phyloP scores from a whole-genome alignment of 2,329 filamentous ascomycete genomes.

The Dothistroma septosporum region DNA sequence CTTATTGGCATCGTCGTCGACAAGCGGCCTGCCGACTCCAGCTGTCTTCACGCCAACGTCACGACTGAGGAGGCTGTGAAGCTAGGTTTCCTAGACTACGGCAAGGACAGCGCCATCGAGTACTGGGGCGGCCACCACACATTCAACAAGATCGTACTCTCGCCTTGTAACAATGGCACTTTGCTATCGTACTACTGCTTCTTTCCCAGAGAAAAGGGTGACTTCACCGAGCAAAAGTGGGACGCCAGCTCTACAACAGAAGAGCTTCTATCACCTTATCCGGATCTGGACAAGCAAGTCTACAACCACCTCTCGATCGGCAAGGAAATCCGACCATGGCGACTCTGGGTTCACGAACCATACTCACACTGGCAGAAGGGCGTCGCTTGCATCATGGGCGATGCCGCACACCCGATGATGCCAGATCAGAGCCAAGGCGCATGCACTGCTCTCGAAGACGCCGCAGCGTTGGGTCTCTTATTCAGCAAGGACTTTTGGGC shows the following conservation, averaged over 20 bases:
- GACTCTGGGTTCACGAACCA: constrained; percentile 61
- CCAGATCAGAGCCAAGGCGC: constrained; percentile 66
- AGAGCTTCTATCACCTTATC: constrained; percentile 57
- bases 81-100: constrained; percentile 61
- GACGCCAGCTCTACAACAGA: constrained; percentile 51
- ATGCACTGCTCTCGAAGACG: constrained; percentile 66
- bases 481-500: constrained; percentile 50
- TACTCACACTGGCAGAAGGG: constrained; percentile 56
- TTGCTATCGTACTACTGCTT: constrained; percentile 68
- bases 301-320: constrained; percentile 56
- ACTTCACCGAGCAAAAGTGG: constrained; percentile 61
- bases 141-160: constrained; percentile 64
- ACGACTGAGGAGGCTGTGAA: constrained; percentile 56
- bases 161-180: constrained; percentile 62
- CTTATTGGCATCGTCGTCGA: constrained; percentile 60
- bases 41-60: constrained; percentile 64
- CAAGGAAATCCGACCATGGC: constrained; percentile 61
- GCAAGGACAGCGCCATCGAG: constrained; percentile 57
- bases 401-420: constrained; percentile 63
- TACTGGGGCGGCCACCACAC: constrained; percentile 68
- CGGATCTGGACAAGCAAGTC: constrained; percentile 57
- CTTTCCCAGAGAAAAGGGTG: constrained; percentile 57
- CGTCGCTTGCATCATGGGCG: constrained; percentile 57
- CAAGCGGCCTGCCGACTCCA: constrained; percentile 56
- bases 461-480: constrained; percentile 58